phyloP scores from a whole-genome alignment of 768 basidiomycete genomes.

The Boletus huronensis region DNA sequence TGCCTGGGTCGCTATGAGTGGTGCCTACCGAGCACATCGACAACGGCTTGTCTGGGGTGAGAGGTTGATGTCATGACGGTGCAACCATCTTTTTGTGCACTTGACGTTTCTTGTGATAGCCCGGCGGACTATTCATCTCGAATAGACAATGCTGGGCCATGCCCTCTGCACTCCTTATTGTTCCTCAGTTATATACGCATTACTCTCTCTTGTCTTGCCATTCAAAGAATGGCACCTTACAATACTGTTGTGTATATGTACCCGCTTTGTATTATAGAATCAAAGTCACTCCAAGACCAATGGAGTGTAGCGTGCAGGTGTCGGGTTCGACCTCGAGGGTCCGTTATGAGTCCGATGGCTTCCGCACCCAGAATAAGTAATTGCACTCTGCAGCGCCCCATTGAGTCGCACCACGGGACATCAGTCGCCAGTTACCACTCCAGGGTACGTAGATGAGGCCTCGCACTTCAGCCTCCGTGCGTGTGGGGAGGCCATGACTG shows the following conservation, averaged over 20 bases:
- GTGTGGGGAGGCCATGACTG: conserved; percentile 46
- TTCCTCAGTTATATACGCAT: background rate
- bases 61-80: conserved; percentile 60
- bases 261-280: conserved; percentile 15
- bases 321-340: background rate
- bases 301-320: background rate
- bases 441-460: conserved; percentile 77
- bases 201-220: background rate
- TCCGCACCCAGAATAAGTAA: conserved; percentile 87
- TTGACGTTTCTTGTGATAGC: background rate
- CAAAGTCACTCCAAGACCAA: background rate
- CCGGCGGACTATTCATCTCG: background rate
- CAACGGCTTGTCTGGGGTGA: conserved; percentile 79
- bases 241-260: conserved; percentile 13
- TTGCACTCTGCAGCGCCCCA: conserved; percentile 59
- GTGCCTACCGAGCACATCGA: conserved; percentile 70
- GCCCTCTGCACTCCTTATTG: background rate
- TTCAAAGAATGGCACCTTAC: background rate
- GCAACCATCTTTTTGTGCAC: background rate
- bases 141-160: background rate
- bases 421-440: conserved; percentile 64
- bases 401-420: conserved; percentile 48
- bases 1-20: conserved; percentile 56
- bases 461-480: conserved; percentile 73
- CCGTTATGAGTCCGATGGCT: conserved; percentile 38